Conservation (phyloP, 768 basidiomycete genomes). For the Termitomyces sp. region DNA sequence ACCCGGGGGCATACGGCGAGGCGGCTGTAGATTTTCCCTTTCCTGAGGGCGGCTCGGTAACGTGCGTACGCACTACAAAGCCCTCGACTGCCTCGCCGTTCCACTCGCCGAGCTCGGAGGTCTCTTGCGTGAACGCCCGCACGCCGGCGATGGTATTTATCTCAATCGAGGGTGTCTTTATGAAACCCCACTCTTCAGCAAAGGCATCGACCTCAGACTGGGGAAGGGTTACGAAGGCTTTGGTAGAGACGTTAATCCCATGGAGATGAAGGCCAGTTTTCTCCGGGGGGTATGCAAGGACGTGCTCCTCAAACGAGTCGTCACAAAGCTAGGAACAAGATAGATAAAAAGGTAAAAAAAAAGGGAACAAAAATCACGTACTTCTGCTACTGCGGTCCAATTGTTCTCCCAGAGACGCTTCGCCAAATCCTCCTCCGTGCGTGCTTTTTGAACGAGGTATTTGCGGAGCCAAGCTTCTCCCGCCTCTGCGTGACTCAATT, state of each 20-base stretch:
- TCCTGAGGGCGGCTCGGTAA: constrained; percentile 36
- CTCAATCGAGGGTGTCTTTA: constrained; percentile 59
- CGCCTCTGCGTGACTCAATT: constrained; percentile 68
- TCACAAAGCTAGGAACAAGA: constrained; percentile 73
- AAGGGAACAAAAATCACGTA: constrained; percentile 25
- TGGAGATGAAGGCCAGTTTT: constrained; percentile 90
- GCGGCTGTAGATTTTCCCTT: constrained; percentile 17
- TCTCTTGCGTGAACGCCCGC: constrained; percentile 60
- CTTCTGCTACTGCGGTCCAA: constrained; percentile 91
- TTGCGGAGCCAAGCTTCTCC: constrained; percentile 80
- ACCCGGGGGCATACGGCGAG: constrained; percentile 70
- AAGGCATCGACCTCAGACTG: constrained; percentile 68
- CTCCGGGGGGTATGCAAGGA: constrained; percentile 75
- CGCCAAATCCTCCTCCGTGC: constrained; percentile 73
- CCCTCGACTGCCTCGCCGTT: constrained; percentile 85
- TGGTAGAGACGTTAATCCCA: constrained; percentile 73
- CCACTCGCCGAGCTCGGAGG: constrained; percentile 70
- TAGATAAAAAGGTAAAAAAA: neutral
- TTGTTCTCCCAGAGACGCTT: constrained; percentile 69
- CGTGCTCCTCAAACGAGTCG: constrained; percentile 96
- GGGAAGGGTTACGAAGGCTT: constrained; percentile 65
- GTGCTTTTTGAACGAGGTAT: constrained; percentile 56
- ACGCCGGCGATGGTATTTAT: constrained; percentile 64
- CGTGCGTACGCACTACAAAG: constrained; percentile 84
- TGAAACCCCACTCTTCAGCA: constrained; percentile 89